Evolutionary conservation across 306 rosid species (phyloP).

Genomic region (Begonia peltatifolia): DNA sequence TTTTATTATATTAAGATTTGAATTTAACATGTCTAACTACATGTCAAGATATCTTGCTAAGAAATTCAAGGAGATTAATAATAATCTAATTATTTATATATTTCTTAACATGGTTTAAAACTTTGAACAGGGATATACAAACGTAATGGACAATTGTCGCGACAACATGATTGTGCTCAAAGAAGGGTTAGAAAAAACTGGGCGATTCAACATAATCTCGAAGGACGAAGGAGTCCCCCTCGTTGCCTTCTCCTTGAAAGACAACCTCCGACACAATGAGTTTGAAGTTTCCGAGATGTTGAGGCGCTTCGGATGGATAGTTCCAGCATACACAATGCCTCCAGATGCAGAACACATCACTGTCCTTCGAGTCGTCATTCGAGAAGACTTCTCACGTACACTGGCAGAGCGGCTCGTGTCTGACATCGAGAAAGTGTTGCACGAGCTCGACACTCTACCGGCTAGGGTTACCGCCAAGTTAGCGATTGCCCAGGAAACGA

Average conservation of each 20-base stretch:
- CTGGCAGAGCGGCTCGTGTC: conserved; percentile 70
- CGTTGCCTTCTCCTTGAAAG: conserved; percentile 76
- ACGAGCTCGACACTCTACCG: conserved; percentile 62
- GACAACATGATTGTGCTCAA: conserved; percentile 81
- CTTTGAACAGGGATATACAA: conserved; percentile 46
- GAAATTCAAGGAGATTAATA: too few relatives aligned
- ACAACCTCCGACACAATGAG: conserved; percentile 40
- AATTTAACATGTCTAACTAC: too few relatives aligned
- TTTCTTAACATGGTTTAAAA: background rate
- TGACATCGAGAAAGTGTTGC: conserved; percentile 51
- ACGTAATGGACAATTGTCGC: conserved; percentile 79
- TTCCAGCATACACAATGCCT: conserved; percentile 93
- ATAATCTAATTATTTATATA: too few relatives aligned
- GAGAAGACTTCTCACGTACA: conserved; percentile 85
- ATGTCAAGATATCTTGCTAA: too few relatives aligned
- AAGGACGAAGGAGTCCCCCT: conserved; percentile 78
- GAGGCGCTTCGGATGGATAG: conserved; percentile 85
- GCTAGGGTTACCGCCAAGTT: conserved; percentile 23
- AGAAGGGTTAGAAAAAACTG: conserved; percentile 59
- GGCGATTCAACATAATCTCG: conserved; percentile 53
- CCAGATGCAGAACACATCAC: conserved; percentile 74
- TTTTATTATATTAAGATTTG: too few relatives aligned
- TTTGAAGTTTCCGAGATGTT: conserved; percentile 61
- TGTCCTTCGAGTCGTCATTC: conserved; percentile 68
- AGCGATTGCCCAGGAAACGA: conserved; percentile 4